A percentile compares a stretch with the other conserved stretches of the same genome.
Conservation (phyloP, 345 rosid genomes). For the Reutealis trisperma region DNA sequence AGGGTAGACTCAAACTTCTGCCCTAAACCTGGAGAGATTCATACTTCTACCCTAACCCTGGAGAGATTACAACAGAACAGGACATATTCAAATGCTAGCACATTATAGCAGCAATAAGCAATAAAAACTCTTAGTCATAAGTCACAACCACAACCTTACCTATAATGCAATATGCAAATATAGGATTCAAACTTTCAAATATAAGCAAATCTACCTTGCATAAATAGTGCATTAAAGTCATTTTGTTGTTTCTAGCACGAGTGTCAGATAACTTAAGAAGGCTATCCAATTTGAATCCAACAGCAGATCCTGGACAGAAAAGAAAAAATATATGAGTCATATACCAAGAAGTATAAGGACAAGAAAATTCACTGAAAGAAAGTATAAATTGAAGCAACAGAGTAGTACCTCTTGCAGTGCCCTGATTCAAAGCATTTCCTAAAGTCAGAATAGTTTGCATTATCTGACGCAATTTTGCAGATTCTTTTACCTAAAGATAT, state of each 20-base stretch:
- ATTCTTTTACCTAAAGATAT: constrained; percentile 81
- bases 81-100: background rate
- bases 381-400: constrained; percentile 4
- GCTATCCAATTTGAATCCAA: constrained; percentile 97
- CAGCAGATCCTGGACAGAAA: constrained; percentile 74
- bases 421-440: constrained; percentile 98
- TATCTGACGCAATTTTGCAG: constrained; percentile 87
- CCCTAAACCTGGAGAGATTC: too few species aligned
- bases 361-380: background rate
- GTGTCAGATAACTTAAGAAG: constrained; percentile 96
- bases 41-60: background rate
- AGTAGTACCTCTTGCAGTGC: constrained; percentile 85
- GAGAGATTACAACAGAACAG: background rate
- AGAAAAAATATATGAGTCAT: background rate
- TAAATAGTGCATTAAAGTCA: constrained; percentile 94
- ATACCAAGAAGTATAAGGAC: background rate
- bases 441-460: constrained; percentile 96
- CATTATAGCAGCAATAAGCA: constrained; percentile 1
- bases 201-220: constrained; percentile 71
- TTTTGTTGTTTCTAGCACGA: constrained; percentile 92
- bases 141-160: background rate
- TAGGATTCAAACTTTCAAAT: constrained; percentile 13
- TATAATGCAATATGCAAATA: background rate
- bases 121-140: background rate
- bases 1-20: background rate